These are phyloP conservation scores for Ustilago trichophora DNA, from an alignment of 1,284 basidiomycete species.

Conservation along the genomic window DNA sequence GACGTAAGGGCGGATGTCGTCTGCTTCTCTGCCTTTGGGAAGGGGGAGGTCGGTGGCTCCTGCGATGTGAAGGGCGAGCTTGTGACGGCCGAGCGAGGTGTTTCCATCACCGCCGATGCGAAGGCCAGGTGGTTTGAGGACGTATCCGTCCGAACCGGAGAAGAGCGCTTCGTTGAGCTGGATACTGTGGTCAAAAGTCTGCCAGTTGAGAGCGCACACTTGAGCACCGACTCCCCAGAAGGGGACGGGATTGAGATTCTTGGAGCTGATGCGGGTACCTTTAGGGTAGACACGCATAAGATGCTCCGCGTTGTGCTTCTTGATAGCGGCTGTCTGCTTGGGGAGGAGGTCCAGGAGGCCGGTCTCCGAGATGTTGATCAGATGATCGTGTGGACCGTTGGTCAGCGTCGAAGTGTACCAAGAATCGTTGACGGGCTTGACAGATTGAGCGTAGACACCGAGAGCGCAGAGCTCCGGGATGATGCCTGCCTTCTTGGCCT, in stretches of 20 bases:
- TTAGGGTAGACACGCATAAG: conserved; percentile 73
- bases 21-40: conserved; percentile 41
- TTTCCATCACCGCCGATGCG: conserved; percentile 47
- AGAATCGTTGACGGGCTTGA: conserved; percentile 54
- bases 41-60: conserved; percentile 56
- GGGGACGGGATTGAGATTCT: conserved; percentile 56
- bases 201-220: conserved; percentile 76
- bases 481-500: conserved; percentile 50
- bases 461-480: conserved; percentile 56
- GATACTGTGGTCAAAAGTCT: conserved; percentile 66
- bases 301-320: conserved; percentile 69
- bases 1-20: conserved; percentile 58
- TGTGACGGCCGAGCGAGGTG: conserved; percentile 30
- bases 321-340: conserved; percentile 41
- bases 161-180: conserved; percentile 75
- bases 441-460: conserved; percentile 58
- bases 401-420: conserved; percentile 53
- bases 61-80: conserved; percentile 49
- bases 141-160: conserved; percentile 72
- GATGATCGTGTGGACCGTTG: conserved; percentile 66
- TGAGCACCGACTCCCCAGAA: conserved; percentile 74
- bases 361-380: conserved; percentile 74
- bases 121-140: conserved; percentile 70
- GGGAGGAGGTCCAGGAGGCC: conserved; percentile 69
- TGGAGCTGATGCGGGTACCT: conserved; percentile 71